Evolutionary conservation across 148 eudicot species (phyloP).

Genomic region (Camellia lanceoleosa): DNA sequence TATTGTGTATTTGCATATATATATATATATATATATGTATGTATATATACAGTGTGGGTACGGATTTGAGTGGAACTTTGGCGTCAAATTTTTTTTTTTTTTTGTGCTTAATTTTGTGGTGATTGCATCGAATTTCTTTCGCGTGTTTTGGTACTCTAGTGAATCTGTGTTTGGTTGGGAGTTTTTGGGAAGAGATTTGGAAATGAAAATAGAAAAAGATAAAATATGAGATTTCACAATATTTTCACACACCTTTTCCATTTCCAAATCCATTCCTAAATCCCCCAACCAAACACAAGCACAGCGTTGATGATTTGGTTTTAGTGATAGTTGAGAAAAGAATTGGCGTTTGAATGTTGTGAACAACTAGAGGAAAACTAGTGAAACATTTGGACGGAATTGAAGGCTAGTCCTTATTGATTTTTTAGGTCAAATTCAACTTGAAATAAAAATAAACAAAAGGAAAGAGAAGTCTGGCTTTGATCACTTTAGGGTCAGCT

Average conservation of each 20-base stretch:
- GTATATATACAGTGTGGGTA: background rate
- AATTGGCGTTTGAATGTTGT: background rate
- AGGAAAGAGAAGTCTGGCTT: background rate
- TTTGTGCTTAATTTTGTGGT: background rate
- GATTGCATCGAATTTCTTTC: background rate
- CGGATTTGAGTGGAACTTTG: background rate
- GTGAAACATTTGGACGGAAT: constrained; percentile 1
- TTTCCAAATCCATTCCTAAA: too few species aligned
- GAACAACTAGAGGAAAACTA: background rate
- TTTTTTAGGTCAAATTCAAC: background rate
- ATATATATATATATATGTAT: background rate
- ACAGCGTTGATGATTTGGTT: too few species aligned
- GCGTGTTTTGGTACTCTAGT: background rate
- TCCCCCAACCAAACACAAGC: too few species aligned
- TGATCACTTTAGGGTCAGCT: background rate
- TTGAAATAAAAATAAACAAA: too few species aligned
- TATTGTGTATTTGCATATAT: too few species aligned
- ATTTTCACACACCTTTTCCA: too few species aligned
- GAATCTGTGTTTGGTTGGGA: too few species aligned
- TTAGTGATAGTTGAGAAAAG: background rate
- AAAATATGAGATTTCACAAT: too few species aligned
- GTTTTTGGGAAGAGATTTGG: background rate
- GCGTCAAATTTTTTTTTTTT: background rate
- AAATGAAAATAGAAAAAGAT: background rate
- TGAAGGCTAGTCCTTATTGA: background rate